Evolutionary conservation across 176 grass and related monocot genomes (phyloP).

Genomic region (Typha latifolia): DNA sequence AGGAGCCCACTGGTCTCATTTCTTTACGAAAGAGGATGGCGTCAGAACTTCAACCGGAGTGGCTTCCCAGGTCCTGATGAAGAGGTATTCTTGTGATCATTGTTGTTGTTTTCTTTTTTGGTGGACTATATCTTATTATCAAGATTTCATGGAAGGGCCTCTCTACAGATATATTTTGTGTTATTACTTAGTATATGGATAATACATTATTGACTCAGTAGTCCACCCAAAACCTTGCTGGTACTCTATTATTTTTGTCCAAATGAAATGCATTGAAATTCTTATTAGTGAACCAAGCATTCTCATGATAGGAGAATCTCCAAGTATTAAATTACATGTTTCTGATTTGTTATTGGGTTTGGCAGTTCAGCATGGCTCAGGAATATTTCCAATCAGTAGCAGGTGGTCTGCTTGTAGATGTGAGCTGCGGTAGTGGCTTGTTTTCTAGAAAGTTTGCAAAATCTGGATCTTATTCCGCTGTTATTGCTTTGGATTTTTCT

Average conservation of each 20-base stretch:
- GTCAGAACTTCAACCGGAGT: constrained; percentile 81
- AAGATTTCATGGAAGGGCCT: too few species aligned
- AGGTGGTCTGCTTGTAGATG: constrained; percentile 73
- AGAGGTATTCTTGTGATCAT: constrained; percentile 39
- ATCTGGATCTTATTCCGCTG: constrained; percentile 69
- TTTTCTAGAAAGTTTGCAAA: constrained; percentile 88
- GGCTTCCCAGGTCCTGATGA: constrained; percentile 92
- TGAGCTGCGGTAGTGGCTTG: constrained; percentile 87
- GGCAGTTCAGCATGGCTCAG: constrained; percentile 91
- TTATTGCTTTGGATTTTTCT: constrained; percentile 87
- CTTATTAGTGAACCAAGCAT: background rate
- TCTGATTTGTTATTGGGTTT: constrained; percentile 23
- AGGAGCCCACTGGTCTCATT: constrained; percentile 74
- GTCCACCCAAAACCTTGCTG: too few species aligned
- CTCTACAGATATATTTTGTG: too few species aligned
- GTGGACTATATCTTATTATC: background rate
- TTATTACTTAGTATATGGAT: too few species aligned
- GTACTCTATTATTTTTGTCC: background rate
- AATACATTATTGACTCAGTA: too few species aligned
- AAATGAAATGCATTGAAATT: background rate
- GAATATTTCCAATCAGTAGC: constrained; percentile 61
- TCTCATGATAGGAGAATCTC: background rate
- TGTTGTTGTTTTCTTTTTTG: background rate
- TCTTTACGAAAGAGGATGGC: constrained; percentile 97
- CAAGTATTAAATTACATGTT: constrained; percentile 7